Percentiles rank a stretch among this genome's conserved stretches.
These are phyloP conservation scores for Saccharomycopsis malanga DNA, from an alignment of 805 yeast species.

Conservation along the genomic window DNA sequence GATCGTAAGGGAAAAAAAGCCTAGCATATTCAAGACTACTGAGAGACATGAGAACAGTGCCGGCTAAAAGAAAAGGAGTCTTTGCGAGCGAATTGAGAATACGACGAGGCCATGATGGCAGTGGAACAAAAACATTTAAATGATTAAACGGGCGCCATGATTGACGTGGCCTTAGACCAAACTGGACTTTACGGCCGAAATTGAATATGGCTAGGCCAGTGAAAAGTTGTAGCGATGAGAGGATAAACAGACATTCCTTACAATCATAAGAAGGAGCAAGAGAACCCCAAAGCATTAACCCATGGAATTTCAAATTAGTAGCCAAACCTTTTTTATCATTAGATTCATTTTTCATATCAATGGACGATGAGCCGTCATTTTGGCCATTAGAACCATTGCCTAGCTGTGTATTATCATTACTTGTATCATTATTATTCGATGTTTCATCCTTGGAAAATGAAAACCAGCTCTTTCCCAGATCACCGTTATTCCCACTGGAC, in stretches of 20 bases:
- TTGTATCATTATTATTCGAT: neutral
- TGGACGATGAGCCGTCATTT: neutral
- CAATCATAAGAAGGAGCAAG: slow-evolving; percentile 16
- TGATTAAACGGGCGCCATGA: neutral
- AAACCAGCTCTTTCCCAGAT: no score
- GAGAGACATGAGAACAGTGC: neutral
- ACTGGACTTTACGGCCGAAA: slow-evolving; percentile 1
- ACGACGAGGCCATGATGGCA: neutral
- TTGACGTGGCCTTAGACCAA: slow-evolving; percentile 2
- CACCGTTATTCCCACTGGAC: neutral
- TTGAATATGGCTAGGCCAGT: slow-evolving; percentile 6
- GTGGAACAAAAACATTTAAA: slow-evolving; percentile 8
- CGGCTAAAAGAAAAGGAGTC: slow-evolving; percentile 1
- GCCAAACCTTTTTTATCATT: neutral
- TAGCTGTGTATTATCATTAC: neutral
- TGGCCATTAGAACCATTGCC: neutral
- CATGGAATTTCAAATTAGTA: neutral
- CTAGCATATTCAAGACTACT: slow-evolving; percentile 13
- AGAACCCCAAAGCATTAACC: slow-evolving; percentile 18
- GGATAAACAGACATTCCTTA: neutral
- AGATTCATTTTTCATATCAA: no score
- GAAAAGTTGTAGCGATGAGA: slow-evolving; percentile 10
- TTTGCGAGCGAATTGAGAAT: slow-evolving; percentile 6
- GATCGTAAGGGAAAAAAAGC: slow-evolving; percentile 15
- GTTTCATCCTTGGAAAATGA: no score